A percentile compares a stretch with the other conserved stretches of the same genome.
These are phyloP conservation scores for Russula earlei DNA, from an alignment of 768 basidiomycete species.

Conservation along the genomic window DNA sequence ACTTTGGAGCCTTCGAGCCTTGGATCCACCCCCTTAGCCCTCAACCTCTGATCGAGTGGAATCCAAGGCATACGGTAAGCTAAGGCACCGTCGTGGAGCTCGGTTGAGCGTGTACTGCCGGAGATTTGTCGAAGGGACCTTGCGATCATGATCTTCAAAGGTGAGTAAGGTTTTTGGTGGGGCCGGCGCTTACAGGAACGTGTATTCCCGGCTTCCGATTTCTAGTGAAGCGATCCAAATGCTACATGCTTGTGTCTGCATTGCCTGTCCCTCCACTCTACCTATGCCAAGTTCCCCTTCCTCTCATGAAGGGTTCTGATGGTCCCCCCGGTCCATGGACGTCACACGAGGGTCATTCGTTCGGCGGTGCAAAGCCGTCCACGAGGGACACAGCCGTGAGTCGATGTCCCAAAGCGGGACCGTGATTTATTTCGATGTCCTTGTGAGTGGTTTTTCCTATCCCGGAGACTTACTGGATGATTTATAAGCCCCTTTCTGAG, in stretches of 20 bases:
- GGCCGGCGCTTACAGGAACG: background rate
- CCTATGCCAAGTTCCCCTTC: background rate
- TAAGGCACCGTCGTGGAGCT: background rate
- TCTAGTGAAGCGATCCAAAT: background rate
- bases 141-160: too few relatives aligned
- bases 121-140: background rate
- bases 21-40: too few relatives aligned
- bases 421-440: too few relatives aligned
- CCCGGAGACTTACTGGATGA: too few relatives aligned
- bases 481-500: too few relatives aligned
- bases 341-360: background rate
- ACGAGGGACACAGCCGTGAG: background rate
- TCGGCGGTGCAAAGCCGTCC: background rate
- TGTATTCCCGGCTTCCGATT: too few relatives aligned
- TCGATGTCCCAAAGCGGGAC: too few relatives aligned
- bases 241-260: background rate
- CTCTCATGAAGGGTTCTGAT: background rate
- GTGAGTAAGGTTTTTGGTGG: too few relatives aligned
- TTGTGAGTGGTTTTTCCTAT: too few relatives aligned
- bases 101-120: background rate
- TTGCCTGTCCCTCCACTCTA: background rate
- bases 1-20: too few relatives aligned
- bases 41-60: background rate
- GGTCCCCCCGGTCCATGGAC: background rate
- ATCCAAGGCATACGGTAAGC: background rate